These are phyloP conservation scores for Colletotrichum sp. DNA, from an alignment of 2,329 filamentous ascomycete genomes.

Conservation along the genomic window DNA sequence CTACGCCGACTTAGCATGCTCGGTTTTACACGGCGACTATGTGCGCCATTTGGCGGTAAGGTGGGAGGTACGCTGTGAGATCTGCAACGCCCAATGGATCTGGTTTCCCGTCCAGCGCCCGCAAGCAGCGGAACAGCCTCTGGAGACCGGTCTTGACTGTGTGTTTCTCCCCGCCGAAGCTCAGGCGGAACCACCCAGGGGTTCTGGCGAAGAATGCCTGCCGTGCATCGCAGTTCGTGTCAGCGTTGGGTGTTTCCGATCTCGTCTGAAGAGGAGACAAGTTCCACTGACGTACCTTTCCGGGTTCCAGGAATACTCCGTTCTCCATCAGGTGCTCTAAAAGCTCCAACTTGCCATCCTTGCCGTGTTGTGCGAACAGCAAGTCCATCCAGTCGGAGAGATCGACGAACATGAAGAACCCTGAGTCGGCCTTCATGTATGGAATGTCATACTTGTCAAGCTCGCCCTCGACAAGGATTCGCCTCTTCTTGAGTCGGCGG, in stretches of 20 bases:
- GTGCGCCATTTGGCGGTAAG: neutral
- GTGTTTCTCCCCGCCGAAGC: conserved; percentile 1
- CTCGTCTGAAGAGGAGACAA: neutral
- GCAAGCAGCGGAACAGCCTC: neutral
- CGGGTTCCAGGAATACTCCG: neutral
- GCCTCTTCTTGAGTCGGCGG: neutral
- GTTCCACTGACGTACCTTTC: neutral
- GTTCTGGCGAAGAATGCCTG: neutral
- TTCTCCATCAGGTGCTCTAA: neutral
- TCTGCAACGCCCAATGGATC: neutral
- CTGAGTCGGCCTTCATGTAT: neutral
- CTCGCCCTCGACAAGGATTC: neutral
- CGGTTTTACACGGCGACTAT: neutral
- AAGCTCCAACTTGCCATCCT: neutral
- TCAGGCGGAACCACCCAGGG: conserved; percentile 4
- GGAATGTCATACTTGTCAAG: neutral
- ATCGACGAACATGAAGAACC: conserved; percentile 7
- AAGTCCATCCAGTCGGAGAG: neutral
- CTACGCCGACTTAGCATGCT: neutral
- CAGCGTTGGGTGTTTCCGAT: neutral
- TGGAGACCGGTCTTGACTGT: neutral
- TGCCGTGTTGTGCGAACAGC: neutral
- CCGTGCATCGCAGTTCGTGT: neutral
- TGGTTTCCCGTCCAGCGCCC: neutral
- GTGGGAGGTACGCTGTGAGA: neutral